Evolutionary conservation across 2,329 filamentous ascomycete genomes (phyloP).

Genomic region (Ambrosiella xylebori): DNA sequence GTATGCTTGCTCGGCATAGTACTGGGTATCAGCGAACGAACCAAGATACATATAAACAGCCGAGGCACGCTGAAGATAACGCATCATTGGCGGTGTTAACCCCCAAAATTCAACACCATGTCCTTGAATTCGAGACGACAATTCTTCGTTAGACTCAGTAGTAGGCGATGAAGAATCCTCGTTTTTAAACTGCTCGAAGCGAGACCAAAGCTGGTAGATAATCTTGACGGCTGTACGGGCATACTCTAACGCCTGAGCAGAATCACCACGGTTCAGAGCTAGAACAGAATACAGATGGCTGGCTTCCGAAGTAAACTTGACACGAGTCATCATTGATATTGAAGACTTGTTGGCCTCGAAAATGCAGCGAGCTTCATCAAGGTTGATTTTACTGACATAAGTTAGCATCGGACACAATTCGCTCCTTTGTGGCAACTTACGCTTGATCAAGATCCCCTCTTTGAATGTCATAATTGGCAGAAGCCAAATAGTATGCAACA

Average conservation of each 20-base stretch:
- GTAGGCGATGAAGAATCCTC: constrained; percentile 16
- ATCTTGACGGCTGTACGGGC: constrained; percentile 40
- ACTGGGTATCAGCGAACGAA: constrained; percentile 72
- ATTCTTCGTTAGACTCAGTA: constrained; percentile 16
- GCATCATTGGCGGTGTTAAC: constrained; percentile 56
- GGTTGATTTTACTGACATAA: background rate
- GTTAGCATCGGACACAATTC: background rate
- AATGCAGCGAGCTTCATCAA: constrained; percentile 9
- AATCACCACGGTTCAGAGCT: constrained; percentile 42
- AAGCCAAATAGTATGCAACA: constrained; percentile 41
- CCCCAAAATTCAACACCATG: constrained; percentile 55
- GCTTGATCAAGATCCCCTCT: constrained; percentile 49
- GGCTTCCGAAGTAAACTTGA: constrained; percentile 18
- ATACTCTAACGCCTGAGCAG: constrained; percentile 38
- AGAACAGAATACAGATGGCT: constrained; percentile 45
- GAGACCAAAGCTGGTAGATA: constrained; percentile 38
- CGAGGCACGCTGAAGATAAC: constrained; percentile 55
- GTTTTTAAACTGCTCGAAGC: constrained; percentile 25
- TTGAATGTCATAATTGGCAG: constrained; percentile 56
- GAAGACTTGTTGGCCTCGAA: constrained; percentile 12
- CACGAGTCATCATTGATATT: constrained; percentile 35
- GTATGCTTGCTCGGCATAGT: constrained; percentile 70
- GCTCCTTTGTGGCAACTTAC: constrained; percentile 18
- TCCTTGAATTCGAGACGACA: constrained; percentile 14
- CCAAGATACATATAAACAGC: constrained; percentile 68